Conservation (phyloP, 805 yeast genomes). For the Metschnikowia lochheadii region DNA sequence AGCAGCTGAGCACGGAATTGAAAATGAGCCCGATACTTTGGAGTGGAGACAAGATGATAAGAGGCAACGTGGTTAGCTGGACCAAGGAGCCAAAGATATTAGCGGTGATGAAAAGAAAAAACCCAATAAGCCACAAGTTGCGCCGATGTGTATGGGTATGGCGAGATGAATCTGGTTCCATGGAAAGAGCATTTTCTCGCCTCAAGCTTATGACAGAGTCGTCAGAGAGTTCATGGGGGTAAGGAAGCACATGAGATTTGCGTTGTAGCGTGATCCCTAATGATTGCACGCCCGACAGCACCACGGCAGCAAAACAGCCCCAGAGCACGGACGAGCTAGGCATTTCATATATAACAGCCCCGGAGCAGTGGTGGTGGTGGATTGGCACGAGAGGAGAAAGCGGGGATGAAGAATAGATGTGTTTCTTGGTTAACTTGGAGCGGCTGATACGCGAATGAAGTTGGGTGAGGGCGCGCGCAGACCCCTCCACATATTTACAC, state of each 20-base stretch:
- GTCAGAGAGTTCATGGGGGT: conserved; percentile 12
- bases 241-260: conserved; percentile 56
- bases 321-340: conserved; percentile 12
- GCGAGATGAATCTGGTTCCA: conserved; percentile 10
- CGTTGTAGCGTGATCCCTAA: conserved; percentile 80
- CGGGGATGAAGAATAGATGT: background rate
- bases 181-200: conserved; percentile 5
- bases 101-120: conserved; percentile 63
- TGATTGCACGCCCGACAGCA: conserved; percentile 76
- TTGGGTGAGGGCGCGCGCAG: background rate
- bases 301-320: conserved; percentile 67
- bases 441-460: conserved; percentile 3
- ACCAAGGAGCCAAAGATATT: conserved; percentile 78
- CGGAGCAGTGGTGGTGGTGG: background rate
- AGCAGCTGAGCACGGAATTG: conserved; percentile 67
- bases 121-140: conserved; percentile 73
- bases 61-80: conserved; percentile 79
- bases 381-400: background rate
- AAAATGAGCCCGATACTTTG: conserved; percentile 88
- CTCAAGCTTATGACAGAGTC: conserved; percentile 9
- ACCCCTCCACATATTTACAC: background rate
- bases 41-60: conserved; percentile 73
- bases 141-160: conserved; percentile 39
- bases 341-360: conserved; percentile 4
- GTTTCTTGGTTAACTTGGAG: background rate